Base-by-base conservation (phyloP, 495 filamentous ascomycete species). In the Paragyromitra xinjiangensis region DNA sequence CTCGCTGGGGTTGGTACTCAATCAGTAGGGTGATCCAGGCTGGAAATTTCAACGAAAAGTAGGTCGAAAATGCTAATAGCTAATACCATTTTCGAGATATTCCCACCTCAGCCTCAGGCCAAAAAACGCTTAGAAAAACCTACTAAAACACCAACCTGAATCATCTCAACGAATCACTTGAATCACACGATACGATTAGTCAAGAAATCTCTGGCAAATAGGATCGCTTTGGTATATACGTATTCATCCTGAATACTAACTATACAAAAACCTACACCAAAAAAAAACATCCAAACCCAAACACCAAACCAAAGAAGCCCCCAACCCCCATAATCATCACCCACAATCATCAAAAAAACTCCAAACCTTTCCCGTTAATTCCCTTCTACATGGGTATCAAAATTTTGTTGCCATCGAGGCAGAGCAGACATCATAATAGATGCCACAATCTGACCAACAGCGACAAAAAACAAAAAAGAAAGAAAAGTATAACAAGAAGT, bases 291-390 rank as follows among this genome's bases (percentile, higher is more conserved):
- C 42, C 29, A 37, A 61, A 51, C 63, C 73, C 29, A 77, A 77
- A 77, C 73, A 77, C 73, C 73, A 77, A 71, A 50, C 42, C 34
- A 29, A 48, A 24, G 22, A 55, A 11, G 14, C 40, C 55, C 64
- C 44, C 45, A 12, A 22, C 42, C 56, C 70, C 45, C 61, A 19
- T 11, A 19, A 72, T 71, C 50, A 34, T 56, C 53, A 56, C 53
- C 53, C 19, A 53, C 19, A 59, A 56, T 55, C 50, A 68, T 61
- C 65, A 51, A 48, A 56, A 62, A 50, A 68, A 74, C 64, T 74
- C 71, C 64, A 74, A 67, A 29, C 71, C 37, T 12, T 64, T 56
- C 39, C 34, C 45, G 42, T 53, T 24, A 65, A 53, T 24, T 64
- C 50, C 71, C 62, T 58, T 48, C 63, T 73, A 45, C 62, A 48